Evolutionary conservation across 1,284 basidiomycete species (phyloP), one percentile per base, ranked within the genome.

Genomic region (Mycocalia duriaeana): DNA sequence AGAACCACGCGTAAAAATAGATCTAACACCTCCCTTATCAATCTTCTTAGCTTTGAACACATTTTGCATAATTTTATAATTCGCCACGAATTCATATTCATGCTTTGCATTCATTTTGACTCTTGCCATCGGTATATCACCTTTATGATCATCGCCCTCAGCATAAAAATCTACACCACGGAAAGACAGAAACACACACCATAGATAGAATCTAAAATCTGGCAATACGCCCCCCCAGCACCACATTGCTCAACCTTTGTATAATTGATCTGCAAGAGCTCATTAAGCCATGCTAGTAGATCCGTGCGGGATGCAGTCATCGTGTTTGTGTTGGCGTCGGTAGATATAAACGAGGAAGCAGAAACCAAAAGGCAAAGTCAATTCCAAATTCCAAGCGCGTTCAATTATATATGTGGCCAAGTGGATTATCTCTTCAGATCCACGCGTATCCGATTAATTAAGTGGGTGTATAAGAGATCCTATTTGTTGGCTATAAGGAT

Each of bases 231-330:
- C 13, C 79, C 89, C 50, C 93, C 93, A 1, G 84, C 82, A 25
- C 94, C 94, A 64, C 91, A 96, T 69, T 98, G 93, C 67, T 95
- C 93, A 52, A 96, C 71, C 69, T 97, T 98, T 25, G 89, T 92
- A 70, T 96, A 94, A 69, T 88, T 89, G 64, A 92, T 71, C 59
- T 88, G 83, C 6, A 98, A 79, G 18, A 99, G 83, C 41, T 95
- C 91, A 69, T 98, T 98, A 62, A 97, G 73, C 96, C 96, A 99
- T 43, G 78, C 76, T 35, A 99, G 64, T 25, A 99, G 79, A 63
- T 99, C 96, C 41, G 89, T 89, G 63, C 95, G 77, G 52, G 88
- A 90, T 20, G 68, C 69, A 44, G 62, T 66, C 64, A 64, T 66
- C 37, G 20, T 39, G n/a, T n/a, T n/a, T n/a, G n/a, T n/a, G n/a